Evolutionary conservation across 2,329 filamentous ascomycete genomes (phyloP).

Genomic region (Nemania sp.): DNA sequence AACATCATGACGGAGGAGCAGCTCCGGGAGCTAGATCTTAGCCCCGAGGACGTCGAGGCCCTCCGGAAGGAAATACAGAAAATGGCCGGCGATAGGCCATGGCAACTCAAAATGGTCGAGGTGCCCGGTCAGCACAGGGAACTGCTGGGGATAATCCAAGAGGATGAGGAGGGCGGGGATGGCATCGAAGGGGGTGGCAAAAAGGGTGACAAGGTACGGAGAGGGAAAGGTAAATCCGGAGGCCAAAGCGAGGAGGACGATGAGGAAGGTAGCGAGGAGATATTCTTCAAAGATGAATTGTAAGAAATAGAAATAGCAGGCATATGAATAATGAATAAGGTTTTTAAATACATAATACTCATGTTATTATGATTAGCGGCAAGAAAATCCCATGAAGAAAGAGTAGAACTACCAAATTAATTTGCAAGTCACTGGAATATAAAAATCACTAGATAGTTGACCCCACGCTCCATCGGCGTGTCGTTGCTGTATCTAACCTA

Average conservation of each 20-base stretch:
- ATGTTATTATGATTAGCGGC: no score
- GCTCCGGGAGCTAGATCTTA: constrained; percentile 69
- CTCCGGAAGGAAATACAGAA: constrained; percentile 71
- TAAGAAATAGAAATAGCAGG: constrained; percentile 43
- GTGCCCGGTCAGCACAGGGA: constrained; percentile 64
- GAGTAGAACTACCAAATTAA: no score
- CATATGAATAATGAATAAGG: constrained; percentile 30
- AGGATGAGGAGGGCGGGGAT: constrained; percentile 56
- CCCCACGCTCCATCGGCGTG: no score
- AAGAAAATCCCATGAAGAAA: no score
- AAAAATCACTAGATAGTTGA: no score
- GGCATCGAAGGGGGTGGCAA: constrained; percentile 30
- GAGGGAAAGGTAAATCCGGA: neutral
- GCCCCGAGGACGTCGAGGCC: constrained; percentile 68
- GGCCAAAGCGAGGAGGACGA: constrained; percentile 17
- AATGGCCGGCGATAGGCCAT: constrained; percentile 71
- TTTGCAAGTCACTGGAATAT: no score
- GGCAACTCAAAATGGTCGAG: constrained; percentile 82
- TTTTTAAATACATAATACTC: constrained; percentile 21
- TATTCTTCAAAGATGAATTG: constrained; percentile 59
- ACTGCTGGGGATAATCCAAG: constrained; percentile 71
- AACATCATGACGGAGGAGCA: constrained; percentile 67
- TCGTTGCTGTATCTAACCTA: no score
- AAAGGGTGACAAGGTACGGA: constrained; percentile 8
- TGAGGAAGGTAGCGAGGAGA: constrained; percentile 51